Evolutionary conservation across 2,329 filamentous ascomycete species (phyloP).

Genomic region (Celoporthe dispersa): DNA sequence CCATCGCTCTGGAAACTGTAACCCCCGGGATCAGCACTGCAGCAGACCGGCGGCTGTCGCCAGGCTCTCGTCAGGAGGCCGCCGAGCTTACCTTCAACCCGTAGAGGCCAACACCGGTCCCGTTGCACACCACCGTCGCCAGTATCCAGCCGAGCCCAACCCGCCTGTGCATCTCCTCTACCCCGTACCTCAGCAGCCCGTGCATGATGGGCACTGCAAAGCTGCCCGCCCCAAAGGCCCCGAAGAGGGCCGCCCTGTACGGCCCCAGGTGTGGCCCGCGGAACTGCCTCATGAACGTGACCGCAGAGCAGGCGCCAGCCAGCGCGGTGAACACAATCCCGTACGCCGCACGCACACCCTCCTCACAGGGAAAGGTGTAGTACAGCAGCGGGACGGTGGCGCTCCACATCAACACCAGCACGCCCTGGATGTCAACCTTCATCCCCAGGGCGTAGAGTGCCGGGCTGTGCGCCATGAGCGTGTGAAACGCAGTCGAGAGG

Average conservation of each 20-base stretch:
- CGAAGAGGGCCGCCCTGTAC: slow-evolving; percentile 46
- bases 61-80: not conserved
- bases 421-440: slow-evolving; percentile 64
- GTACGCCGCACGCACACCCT: slow-evolving; percentile 42
- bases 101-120: slow-evolving; percentile 45
- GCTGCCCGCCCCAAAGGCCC: slow-evolving; percentile 44
- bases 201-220: slow-evolving; percentile 47
- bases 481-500: slow-evolving; percentile 59
- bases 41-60: not conserved
- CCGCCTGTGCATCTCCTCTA: slow-evolving; percentile 40
- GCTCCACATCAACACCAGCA: slow-evolving; percentile 66
- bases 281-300: slow-evolving; percentile 43
- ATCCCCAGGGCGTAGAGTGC: slow-evolving; percentile 55
- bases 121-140: slow-evolving; percentile 44
- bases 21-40: slow-evolving; percentile 2
- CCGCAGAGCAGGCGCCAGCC: slow-evolving; percentile 43
- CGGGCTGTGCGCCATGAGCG: slow-evolving; percentile 58
- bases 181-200: slow-evolving; percentile 40
- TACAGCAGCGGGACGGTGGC: slow-evolving; percentile 63
- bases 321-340: slow-evolving; percentile 41
- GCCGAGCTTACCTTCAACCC: slow-evolving; percentile 36
- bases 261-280: slow-evolving; percentile 44
- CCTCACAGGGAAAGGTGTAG: slow-evolving; percentile 53
- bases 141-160: slow-evolving; percentile 47
- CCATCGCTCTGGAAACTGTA: slow-evolving; percentile 49